Evolutionary conservation across 2,329 filamentous ascomycete species (phyloP), one percentile per base, ranked within the genome.

Genomic region (Talaromyces albobiverticillius): DNA sequence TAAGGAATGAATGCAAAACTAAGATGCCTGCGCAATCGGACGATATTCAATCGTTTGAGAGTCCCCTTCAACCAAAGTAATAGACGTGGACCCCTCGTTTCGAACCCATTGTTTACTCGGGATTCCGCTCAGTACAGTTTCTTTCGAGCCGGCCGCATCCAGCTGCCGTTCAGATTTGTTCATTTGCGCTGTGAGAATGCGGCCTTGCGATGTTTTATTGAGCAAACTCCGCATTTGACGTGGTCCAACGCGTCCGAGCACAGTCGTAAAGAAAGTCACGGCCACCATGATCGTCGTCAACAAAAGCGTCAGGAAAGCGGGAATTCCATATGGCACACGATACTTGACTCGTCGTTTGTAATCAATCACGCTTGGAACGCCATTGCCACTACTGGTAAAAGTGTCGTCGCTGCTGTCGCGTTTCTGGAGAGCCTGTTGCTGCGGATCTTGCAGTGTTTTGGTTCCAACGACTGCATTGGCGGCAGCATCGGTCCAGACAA

Each of bases 401-500:
- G 11, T 43, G 22, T 14, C 41, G 20, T 9, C 13, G 22, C 5
- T 13, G 22, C 22, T 25, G 22, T 20, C 41, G 6, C 41, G 41
- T 14, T 43, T 43, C 13, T 22, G 41, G 13, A 43, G 41, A 22
- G 41, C 20, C 41, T 43, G 41, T 23, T 43, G 41, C 41, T 43
- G 41, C 45, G 45, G 13, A n/a, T 34, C 23, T 2, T 47, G 22
- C 22, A 47, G 31, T 16, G 25, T 34, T 22, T 34, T 47, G 22
- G 73, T 77, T 4, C 76, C 75, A 0, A 77, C 65, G 0, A 78
- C 70, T 2, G 70, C 63, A 18, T 73, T 75, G 1, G 76, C 70
- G 1, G 70, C 67, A 6, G 74, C 52, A 55, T 79, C 76, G 0
- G 76, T 78, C 70, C 74, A 79, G 7, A 79, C 67, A 0, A 76